Percentiles rank a stretch among this genome's conserved stretches.
These are phyloP conservation scores for Sugiyamaella paludigena DNA, from an alignment of 1,139 yeast species.

Conservation along the genomic window DNA sequence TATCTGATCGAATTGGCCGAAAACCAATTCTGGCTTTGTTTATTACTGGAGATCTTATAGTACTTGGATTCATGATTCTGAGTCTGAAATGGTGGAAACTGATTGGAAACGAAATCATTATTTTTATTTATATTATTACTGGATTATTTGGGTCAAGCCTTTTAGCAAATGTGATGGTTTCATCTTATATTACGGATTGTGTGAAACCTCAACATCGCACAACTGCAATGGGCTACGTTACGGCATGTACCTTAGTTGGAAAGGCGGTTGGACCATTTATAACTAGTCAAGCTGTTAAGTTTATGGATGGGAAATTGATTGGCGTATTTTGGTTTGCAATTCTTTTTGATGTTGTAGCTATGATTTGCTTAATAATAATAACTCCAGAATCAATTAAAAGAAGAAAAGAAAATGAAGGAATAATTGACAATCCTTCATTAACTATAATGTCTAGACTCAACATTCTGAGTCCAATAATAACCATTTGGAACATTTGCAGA, in stretches of 20 bases:
- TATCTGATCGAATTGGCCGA: constrained; percentile 25
- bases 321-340: constrained; percentile 14
- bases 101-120: constrained; percentile 16
- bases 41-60: constrained; percentile 19
- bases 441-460: constrained; percentile 11
- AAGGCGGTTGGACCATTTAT: constrained; percentile 25
- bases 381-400: constrained; percentile 21
- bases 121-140: constrained; percentile 16
- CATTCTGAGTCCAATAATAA: constrained; percentile 15
- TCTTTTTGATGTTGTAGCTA: constrained; percentile 14
- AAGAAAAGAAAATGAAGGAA: background rate
- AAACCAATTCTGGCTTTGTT: constrained; percentile 18
- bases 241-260: constrained; percentile 23
- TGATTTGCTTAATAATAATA: constrained; percentile 1
- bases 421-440: background rate
- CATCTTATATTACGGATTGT: constrained; percentile 23
- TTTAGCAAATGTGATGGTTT: constrained; percentile 21
- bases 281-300: constrained; percentile 16
- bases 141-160: constrained; percentile 23
- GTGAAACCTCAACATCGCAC: constrained; percentile 21
- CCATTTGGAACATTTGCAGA: constrained; percentile 17
- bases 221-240: constrained; percentile 24
- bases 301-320: constrained; percentile 12
- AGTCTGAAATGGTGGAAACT: constrained; percentile 14
- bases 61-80: constrained; percentile 13